Base-by-base conservation (phyloP, 345 rosid species). In the Acer yangbiense region DNA sequence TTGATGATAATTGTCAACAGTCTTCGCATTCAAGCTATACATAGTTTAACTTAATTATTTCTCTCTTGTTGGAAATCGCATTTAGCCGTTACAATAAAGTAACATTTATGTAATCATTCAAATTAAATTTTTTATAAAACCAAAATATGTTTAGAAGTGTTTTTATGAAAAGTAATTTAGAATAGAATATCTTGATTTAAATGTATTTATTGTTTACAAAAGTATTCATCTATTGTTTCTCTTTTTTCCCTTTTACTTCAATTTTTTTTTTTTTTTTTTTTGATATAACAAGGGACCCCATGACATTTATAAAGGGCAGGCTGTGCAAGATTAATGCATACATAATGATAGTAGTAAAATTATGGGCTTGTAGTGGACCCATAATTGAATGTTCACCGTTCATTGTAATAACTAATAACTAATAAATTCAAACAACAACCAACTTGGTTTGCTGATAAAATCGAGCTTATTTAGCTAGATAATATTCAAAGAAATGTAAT, bases 291-390 rank as follows among this genome's bases (percentile, higher is more conserved):
- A 27, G 32, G 69, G 85, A 81, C 65, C 72, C 78, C 82, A 62
- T 60, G 27, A 14, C 67, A 29, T 39, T 72, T 39, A 29, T 23
- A 54, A 52, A 60, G 48, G 52, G 54, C 60, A 39, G 72, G 66
- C 13, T 14, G 85, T 35, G 64, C 58, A 50, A 67, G 76, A 41
- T 77, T 74, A 43, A 27, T 35, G 62, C 75, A 74, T 50, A 35
- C 50, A 69, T 65, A 58, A 77, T 79, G 60, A 74, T 10, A 74
- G 67, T 71, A 39, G 75, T 76, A 79, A 50, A 32, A 52, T n/a
- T 43, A 60, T 66, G 41, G 61, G 72, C 64, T 20, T 29, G 77
- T 23, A 29, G n/a, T 27, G 55, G 81, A 77, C 72, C 77, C 69
- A 5, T 25, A 39, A 79, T 79, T 74, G 73, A 79, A 65, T 69